A percentile compares a stretch with the other conserved stretches of the same genome.
phyloP scores from a whole-genome alignment of 2,329 filamentous ascomycete species.

The Colletotrichum liaoningense region DNA sequence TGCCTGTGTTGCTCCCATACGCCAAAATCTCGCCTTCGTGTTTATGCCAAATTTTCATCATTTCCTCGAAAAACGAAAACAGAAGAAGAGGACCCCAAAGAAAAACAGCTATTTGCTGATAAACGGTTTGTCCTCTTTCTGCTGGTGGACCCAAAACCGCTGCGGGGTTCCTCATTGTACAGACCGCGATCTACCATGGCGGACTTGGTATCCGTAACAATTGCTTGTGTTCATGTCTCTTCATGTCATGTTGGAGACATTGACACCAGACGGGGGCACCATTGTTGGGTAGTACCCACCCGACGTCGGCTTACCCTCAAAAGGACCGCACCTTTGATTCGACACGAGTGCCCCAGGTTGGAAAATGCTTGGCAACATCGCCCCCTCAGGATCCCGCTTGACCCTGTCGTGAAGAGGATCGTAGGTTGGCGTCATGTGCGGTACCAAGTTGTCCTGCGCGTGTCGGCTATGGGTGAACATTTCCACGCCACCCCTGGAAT shows the following conservation, averaged over 20 bases:
- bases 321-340: slow-evolving; percentile 57
- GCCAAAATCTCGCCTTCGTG: slow-evolving; percentile 5
- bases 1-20: slow-evolving; percentile 10
- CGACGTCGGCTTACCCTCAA: slow-evolving; percentile 64
- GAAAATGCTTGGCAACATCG: slow-evolving; percentile 59
- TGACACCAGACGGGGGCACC: slow-evolving; percentile 59
- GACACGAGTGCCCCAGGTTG: slow-evolving; percentile 54
- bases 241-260: slow-evolving; percentile 48
- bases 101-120: slow-evolving; percentile 1
- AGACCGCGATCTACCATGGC: background rate
- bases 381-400: slow-evolving; percentile 61
- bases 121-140: background rate
- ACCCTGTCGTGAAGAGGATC: slow-evolving; percentile 47
- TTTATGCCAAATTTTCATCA: slow-evolving; percentile 13
- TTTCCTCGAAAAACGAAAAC: background rate
- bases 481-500: slow-evolving; percentile 55
- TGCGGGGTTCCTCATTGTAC: background rate
- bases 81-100: background rate
- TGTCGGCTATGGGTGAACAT: slow-evolving; percentile 56
- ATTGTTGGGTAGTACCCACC: slow-evolving; percentile 65
- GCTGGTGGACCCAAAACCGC: background rate
- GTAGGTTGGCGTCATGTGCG: slow-evolving; percentile 45
- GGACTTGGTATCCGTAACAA: slow-evolving; percentile 19
- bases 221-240: background rate
- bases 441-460: slow-evolving; percentile 47